Conservation (phyloP, 1,284 basidiomycete species). For the Sanguinoderma infundibulare region DNA sequence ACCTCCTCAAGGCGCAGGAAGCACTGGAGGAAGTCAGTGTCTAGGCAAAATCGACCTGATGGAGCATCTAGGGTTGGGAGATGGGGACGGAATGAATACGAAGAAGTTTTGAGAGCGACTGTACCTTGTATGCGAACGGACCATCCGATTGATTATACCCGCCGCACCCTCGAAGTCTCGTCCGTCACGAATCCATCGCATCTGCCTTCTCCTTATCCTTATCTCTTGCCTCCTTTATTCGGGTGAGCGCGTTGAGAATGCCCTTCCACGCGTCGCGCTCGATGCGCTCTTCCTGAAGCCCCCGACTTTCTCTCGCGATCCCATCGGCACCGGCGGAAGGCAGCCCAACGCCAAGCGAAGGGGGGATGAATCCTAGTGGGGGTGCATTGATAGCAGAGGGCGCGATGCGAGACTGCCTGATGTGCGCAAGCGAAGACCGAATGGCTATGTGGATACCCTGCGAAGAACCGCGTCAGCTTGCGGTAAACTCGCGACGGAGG, state of each 20-base stretch:
- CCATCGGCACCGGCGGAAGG: conserved; percentile 43
- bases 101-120: conserved; percentile 13
- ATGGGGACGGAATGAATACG: background rate
- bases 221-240: conserved; percentile 55
- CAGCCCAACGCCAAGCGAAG: conserved; percentile 76
- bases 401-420: conserved; percentile 80
- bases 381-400: conserved; percentile 82
- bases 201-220: conserved; percentile 18
- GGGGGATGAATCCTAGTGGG: conserved; percentile 69
- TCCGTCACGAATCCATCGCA: conserved; percentile 8
- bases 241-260: conserved; percentile 65
- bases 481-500: background rate
- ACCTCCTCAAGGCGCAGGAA: conserved; percentile 62
- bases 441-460: conserved; percentile 68
- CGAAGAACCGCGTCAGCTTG: background rate
- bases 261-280: conserved; percentile 79
- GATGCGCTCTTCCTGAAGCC: conserved; percentile 77
- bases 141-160: background rate
- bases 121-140: conserved; percentile 23
- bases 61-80: background rate
- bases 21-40: conserved; percentile 49
- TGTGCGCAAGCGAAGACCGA: conserved; percentile 78
- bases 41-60: conserved; percentile 5
- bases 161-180: background rate
- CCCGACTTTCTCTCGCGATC: conserved; percentile 41